Base-by-base conservation (phyloP, 2,329 filamentous ascomycete species). In the Myriosclerotinia scirpicola region DNA sequence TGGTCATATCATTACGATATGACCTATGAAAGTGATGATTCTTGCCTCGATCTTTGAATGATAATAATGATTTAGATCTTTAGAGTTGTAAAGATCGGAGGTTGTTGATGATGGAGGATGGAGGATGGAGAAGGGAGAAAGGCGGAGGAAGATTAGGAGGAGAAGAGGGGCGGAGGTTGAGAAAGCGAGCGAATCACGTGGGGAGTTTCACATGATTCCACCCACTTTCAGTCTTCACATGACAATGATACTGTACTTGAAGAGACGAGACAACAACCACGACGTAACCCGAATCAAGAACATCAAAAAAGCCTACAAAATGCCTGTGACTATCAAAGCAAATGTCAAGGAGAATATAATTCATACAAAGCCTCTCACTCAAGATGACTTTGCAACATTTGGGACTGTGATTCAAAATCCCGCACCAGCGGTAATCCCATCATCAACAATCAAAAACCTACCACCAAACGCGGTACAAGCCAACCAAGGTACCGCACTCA, bases 401-500 rank as follows among this genome's bases (percentile, higher is more conserved):
- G 95, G 95, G 76, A 89, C 90, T 65, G 92, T 95, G 56, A 85
- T 97, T 72, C 81, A 87, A 76, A 92, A 94, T 76, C 91, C 92
- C 42, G 81, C 83, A 68, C 83, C 85, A 54, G 78, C 81, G 74
- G 76, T 87, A 70, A 79, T 84, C 69, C 82, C 85, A 61, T 81
- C 80, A 64, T 78, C 71, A 73, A 74, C 68, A 17, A 62, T 74
- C 67, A 68, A 72, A 68, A 65, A 73, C 71, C 71, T 69, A 76
- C 72, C 75, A 36, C 77, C 80, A 73, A 80, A 82, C 70, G 80
- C 84, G 65, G 80, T 88, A 5, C 82, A 86, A 3, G 85, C 88
- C 56, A 98, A 98, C 81, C 93, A 98, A 81, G 91, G 91, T 74
- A 89, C 88, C 30, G 94, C 95, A 20, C 87, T 94, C 75, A 96